Base-by-base conservation (phyloP, 768 basidiomycete species). In the Pleurotus salmoneostramineus region DNA sequence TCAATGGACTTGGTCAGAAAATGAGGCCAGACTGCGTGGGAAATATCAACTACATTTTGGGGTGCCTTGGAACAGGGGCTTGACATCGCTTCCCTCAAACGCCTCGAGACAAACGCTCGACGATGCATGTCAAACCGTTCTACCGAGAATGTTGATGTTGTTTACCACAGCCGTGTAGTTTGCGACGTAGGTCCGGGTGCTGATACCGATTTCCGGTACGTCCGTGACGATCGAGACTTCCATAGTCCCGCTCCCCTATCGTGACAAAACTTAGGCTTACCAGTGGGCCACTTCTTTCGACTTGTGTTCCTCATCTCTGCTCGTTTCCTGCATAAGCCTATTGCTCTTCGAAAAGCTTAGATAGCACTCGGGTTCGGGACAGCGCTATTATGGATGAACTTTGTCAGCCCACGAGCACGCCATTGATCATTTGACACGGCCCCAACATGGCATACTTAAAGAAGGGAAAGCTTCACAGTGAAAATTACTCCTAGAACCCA, bases 1-100 rank as follows among this genome's bases (percentile, higher is more conserved):
- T 51, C 31, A 17, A 34, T 37, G 50, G 32, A 51, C 50, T 51
- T 51, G 50, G 21, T 50, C 33, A 33, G 48, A 50, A 50, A 50
- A 50, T 51, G 50, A 37, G 50, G 50, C 33, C 12, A 35, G 15
- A 15, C 50, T 34, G 35, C 50, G 50, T 51, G 50, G 50, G 50
- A 51, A 51, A 11, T 51, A 15, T 10, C 12, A 45, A 1, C 37
- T 50, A 15, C 48, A 33, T 27, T 21, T 31, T 50, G 27, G 48
- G 48, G 27, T 10, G 27, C n/a, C 33, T 12, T 31, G 48, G 48
- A 34, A 50, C 48, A 50, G 48, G 48, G 48, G 48, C 45, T 27
- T 27, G 21, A 27, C 21, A 27, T 27, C 21, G 37, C 37, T 40
- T 40, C 37, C 1, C n/a, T 2, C 37, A 40, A 40, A 40, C 10